Percentiles rank a stretch among this genome's conserved stretches.
phyloP scores from a whole-genome alignment of 179 eudicot species.

The Nepenthes alata region DNA sequence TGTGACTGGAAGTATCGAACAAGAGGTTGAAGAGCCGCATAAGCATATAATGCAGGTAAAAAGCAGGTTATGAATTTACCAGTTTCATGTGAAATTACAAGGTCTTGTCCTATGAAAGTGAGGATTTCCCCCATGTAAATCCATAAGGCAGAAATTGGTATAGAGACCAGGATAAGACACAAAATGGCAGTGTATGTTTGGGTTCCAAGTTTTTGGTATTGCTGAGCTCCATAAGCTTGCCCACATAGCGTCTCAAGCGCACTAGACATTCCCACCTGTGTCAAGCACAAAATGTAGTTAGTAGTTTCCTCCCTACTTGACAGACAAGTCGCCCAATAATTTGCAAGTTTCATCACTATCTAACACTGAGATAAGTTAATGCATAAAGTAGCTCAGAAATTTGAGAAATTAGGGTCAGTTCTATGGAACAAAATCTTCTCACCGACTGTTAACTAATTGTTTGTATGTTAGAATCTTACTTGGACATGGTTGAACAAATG shows the following conservation, averaged over 20 bases:
- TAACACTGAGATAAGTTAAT: no score
- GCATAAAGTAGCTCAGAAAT: no score
- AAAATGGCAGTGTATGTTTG: conserved; percentile 35
- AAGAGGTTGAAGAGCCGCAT: conserved; percentile 27
- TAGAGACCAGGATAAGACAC: conserved; percentile 23
- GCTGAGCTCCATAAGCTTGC: conserved; percentile 50
- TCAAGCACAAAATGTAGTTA: no score
- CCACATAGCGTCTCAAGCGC: conserved; percentile 56
- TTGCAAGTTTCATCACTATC: no score
- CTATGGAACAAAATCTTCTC: no score
- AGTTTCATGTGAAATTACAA: conserved; percentile 30
- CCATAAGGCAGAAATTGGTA: conserved; percentile 34
- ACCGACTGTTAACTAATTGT: no score
- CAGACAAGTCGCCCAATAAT: no score
- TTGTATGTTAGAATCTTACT: no score
- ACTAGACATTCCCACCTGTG: conserved; percentile 39
- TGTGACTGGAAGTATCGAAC: conserved; percentile 38
- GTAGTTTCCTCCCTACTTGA: no score
- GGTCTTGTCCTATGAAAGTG: conserved; percentile 37
- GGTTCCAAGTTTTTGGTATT: conserved; percentile 30
- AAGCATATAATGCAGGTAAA: conserved; percentile 32
- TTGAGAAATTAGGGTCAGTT: no score
- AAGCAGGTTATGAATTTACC: conserved; percentile 22
- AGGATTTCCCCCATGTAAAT: conserved; percentile 31
- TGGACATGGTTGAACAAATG: no score